Evolutionary conservation across 78 protist species (phyloP).

Genomic region (Acrasis kona): DNA sequence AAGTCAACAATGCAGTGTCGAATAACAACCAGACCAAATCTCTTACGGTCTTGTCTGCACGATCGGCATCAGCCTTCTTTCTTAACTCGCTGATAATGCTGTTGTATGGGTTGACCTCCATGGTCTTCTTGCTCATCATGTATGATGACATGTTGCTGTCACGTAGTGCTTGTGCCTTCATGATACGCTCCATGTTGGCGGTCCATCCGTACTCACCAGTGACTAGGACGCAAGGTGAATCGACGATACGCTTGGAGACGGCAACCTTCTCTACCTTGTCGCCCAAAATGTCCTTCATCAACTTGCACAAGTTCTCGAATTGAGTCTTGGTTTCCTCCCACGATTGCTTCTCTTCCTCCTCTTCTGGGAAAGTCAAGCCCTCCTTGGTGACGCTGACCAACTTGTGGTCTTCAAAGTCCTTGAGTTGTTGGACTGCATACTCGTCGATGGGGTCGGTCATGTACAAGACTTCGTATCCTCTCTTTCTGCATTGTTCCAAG

Average conservation of each 20-base stretch:
- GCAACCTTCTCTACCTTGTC: constrained; percentile 98
- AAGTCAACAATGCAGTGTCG: constrained; percentile 93
- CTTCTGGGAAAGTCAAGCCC: constrained; percentile 85
- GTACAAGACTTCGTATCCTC: constrained; percentile 92
- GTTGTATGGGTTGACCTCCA: constrained; percentile 96
- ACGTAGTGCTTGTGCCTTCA: constrained; percentile 98
- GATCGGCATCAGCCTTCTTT: constrained; percentile 61
- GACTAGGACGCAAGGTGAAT: constrained; percentile 93
- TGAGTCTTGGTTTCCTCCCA: constrained; percentile 78
- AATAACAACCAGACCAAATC: constrained; percentile 89
- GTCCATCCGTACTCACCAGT: constrained; percentile 97
- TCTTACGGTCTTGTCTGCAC: constrained; percentile 83
- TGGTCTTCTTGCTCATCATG: constrained; percentile 93
- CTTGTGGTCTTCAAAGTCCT: constrained; percentile 98
- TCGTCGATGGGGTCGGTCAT: constrained; percentile 99
- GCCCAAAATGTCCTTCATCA: constrained; percentile 96
- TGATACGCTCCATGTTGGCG: constrained; percentile 99
- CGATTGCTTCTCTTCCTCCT: constrained; percentile 91
- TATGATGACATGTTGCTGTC: constrained; percentile 86
- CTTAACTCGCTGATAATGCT: constrained; percentile 81
- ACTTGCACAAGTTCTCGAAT: constrained; percentile 85
- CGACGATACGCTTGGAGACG: constrained; percentile 77
- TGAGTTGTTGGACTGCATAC: constrained; percentile 96
- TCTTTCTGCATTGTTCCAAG: constrained; percentile 72
- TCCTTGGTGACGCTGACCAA: constrained; percentile 97